These are phyloP conservation scores for barrel medic (Medicago truncatula) DNA, from an alignment of 306 rosid genomes.

Conservation along the genomic window MtrunA17r5.0-ANR NC_053047.1:3154001-3154500, in stretches of 20 bases:
- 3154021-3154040: conserved; percentile 27
- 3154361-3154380: too few species aligned
- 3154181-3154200: conserved; percentile 32
- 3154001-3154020: conserved; percentile 28
- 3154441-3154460: too few species aligned
- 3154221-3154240: conserved; percentile 38
- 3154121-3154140: conserved; percentile 23
- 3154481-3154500: too few species aligned
- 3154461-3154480: too few species aligned
- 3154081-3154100: conserved; percentile 26
- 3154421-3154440: too few species aligned
- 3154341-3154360: not conserved
- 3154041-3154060: conserved; percentile 31
- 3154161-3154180: conserved; percentile 34
- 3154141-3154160: conserved; percentile 41
- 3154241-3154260: conserved; percentile 41
- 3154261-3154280: not conserved
- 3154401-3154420: too few species aligned
- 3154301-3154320: conserved; percentile 28
- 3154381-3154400: too few species aligned
- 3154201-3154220: not conserved
- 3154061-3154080: conserved; percentile 15
- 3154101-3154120: conserved; percentile 21
- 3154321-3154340: not conserved
- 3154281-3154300: too few species aligned